These are phyloP conservation scores for Cryoendolithus antarcticus DNA, from an alignment of 2,329 filamentous ascomycete species.

Conservation along the genomic window DNA sequence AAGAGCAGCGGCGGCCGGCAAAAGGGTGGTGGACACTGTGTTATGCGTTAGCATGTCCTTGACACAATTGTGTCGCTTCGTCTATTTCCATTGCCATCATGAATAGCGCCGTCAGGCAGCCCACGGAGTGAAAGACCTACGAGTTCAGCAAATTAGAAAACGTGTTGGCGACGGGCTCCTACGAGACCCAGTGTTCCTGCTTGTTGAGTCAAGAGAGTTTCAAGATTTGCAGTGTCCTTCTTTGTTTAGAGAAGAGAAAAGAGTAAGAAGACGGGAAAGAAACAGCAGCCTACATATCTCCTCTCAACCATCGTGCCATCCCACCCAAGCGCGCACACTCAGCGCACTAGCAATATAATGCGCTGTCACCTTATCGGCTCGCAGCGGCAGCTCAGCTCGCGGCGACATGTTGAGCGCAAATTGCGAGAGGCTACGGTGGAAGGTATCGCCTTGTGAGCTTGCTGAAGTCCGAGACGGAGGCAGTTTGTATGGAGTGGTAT, in stretches of 20 bases:
- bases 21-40: conserved; percentile 83
- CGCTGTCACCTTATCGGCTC: conserved; percentile 2
- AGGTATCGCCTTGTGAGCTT: conserved; percentile 2
- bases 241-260: not conserved
- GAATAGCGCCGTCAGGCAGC: not conserved
- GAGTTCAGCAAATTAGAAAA: conserved; percentile 98
- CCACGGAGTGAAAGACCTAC: conserved; percentile 42
- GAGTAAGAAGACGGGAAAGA: conserved; percentile 3
- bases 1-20: conserved; percentile 79
- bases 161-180: conserved; percentile 63
- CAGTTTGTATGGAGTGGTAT: no score
- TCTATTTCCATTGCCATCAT: no score
- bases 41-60: not conserved
- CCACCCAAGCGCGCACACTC: not conserved
- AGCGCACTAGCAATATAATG: not conserved
- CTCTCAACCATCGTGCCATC: conserved; percentile 1
- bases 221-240: not conserved
- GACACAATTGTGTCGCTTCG: no score
- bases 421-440: conserved; percentile 6
- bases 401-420: conserved; percentile 4
- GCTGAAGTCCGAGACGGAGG: no score
- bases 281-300: conserved; percentile 4
- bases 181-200: conserved; percentile 1
- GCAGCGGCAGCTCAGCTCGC: conserved; percentile 4
- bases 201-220: not conserved